Conservation (phyloP, 495 filamentous ascomycete genomes). For the Penicillium daleae region DNA sequence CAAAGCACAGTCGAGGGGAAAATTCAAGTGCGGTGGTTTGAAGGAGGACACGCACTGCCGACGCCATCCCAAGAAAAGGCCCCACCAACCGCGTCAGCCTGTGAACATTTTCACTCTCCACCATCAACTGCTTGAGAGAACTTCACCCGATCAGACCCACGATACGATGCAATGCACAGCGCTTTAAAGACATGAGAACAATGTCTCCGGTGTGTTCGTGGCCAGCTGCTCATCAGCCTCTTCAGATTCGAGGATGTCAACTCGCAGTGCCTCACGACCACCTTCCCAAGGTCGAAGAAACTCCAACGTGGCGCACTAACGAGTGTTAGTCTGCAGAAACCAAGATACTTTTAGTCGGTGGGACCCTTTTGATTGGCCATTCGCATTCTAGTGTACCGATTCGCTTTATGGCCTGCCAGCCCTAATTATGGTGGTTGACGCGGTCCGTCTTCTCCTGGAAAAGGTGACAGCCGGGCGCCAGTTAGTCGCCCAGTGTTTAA, state of each 20-base stretch:
- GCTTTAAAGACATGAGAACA: background rate
- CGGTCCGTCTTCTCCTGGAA: conserved; percentile 23
- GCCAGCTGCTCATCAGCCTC: background rate
- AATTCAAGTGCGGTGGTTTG: background rate
- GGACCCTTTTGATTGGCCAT: background rate
- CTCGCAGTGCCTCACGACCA: background rate
- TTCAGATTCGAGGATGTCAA: background rate
- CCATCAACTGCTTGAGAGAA: conserved; percentile 9
- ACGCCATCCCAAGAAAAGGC: conserved; percentile 26
- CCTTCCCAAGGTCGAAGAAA: background rate
- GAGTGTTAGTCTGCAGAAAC: conserved; percentile 23
- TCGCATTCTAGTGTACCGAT: conserved; percentile 17
- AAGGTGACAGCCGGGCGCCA: conserved; percentile 24
- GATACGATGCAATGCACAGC: background rate
- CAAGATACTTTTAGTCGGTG: conserved; percentile 21
- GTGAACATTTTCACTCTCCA: conserved; percentile 1
- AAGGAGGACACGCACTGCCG: conserved; percentile 23
- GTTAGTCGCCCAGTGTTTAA: background rate
- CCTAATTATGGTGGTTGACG: conserved; percentile 26
- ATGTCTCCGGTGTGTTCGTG: background rate
- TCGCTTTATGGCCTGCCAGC: conserved; percentile 11
- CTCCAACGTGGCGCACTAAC: conserved; percentile 17
- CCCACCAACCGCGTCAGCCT: conserved; percentile 34
- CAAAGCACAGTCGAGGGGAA: background rate
- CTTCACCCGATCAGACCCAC: conserved; percentile 7